Conservation (phyloP, 495 filamentous ascomycete genomes). For the Cenococcum geophilum region DNA sequence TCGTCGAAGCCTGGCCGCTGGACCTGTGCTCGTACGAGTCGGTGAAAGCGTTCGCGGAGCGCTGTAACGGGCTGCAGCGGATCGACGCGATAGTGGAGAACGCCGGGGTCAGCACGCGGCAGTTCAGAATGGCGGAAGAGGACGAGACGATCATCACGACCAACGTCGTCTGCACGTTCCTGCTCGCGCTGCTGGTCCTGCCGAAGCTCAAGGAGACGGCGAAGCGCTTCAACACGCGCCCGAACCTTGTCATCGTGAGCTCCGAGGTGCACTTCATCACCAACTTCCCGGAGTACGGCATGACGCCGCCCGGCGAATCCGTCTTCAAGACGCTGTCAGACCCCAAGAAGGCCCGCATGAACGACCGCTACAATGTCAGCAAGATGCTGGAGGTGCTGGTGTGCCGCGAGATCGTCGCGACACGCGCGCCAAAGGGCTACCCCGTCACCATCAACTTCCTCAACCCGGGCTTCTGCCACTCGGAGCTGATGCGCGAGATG, state of each 20-base stretch:
- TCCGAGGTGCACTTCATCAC: constrained; percentile 31
- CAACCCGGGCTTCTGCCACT: constrained; percentile 38
- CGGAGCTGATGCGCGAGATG: constrained; percentile 32
- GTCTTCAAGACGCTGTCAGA: constrained; percentile 32
- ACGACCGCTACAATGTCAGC: constrained; percentile 33
- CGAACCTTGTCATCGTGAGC: constrained; percentile 27
- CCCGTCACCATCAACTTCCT: constrained; percentile 38
- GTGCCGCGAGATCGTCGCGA: constrained; percentile 27
- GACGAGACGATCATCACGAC: constrained; percentile 47
- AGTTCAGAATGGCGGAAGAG: constrained; percentile 37
- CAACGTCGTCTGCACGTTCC: constrained; percentile 47
- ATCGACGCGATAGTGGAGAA: constrained; percentile 46
- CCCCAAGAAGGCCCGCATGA: constrained; percentile 27
- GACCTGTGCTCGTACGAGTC: constrained; percentile 50
- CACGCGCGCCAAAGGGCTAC: constrained; percentile 7
- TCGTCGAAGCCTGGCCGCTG: constrained; percentile 48
- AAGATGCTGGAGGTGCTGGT: constrained; percentile 36
- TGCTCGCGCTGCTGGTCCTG: constrained; percentile 44
- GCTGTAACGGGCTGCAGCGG: constrained; percentile 35
- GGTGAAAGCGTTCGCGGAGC: constrained; percentile 45
- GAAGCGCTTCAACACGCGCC: constrained; percentile 22
- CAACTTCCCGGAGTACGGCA: constrained; percentile 29
- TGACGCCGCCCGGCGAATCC: not conserved
- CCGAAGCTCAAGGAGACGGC: constrained; percentile 34
- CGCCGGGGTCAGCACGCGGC: constrained; percentile 40